Conservation (phyloP, 805 yeast species). For the Nakazawaea molendinolei region DNA sequence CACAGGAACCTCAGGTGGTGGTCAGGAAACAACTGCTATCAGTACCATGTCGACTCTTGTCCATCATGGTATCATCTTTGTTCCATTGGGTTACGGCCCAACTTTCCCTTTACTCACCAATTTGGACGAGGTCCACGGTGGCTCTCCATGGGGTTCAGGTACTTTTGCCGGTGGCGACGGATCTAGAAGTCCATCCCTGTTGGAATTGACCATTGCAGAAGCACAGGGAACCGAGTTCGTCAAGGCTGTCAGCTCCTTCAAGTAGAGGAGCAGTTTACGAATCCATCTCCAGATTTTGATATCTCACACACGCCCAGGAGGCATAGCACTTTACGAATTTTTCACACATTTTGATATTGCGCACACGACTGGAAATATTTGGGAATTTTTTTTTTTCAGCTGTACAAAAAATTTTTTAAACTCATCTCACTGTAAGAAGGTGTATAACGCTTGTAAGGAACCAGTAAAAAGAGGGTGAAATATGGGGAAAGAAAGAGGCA, state of each 20-base stretch:
- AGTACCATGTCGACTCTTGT: constrained; percentile 50
- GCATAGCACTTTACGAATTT: no score
- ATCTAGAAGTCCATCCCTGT: constrained; percentile 54
- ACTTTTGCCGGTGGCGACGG: constrained; percentile 72
- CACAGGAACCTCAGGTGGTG: constrained; percentile 74
- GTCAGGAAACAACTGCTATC: constrained; percentile 67
- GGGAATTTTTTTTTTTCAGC: no score
- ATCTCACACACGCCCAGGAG: no score
- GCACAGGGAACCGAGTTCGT: constrained; percentile 66
- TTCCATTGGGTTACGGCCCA: constrained; percentile 69
- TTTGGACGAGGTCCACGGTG: constrained; percentile 69
- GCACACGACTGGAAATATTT: no score
- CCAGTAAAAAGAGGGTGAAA: no score
- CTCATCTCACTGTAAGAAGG: no score
- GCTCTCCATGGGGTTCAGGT: constrained; percentile 87
- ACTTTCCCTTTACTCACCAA: constrained; percentile 49
- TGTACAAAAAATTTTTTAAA: no score
- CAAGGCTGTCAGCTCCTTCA: constrained; percentile 31
- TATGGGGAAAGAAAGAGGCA: constrained; percentile 30
- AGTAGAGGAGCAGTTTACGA: no score
- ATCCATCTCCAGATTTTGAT: no score
- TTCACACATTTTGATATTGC: no score
- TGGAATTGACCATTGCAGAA: constrained; percentile 59
- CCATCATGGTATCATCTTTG: constrained; percentile 73
- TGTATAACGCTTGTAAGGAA: no score